A percentile compares a stretch with the other conserved stretches of the same genome.
These are phyloP conservation scores for Rutstroemia sp. DNA, from an alignment of 2,329 filamentous ascomycete genomes.

Conservation along the genomic window DNA sequence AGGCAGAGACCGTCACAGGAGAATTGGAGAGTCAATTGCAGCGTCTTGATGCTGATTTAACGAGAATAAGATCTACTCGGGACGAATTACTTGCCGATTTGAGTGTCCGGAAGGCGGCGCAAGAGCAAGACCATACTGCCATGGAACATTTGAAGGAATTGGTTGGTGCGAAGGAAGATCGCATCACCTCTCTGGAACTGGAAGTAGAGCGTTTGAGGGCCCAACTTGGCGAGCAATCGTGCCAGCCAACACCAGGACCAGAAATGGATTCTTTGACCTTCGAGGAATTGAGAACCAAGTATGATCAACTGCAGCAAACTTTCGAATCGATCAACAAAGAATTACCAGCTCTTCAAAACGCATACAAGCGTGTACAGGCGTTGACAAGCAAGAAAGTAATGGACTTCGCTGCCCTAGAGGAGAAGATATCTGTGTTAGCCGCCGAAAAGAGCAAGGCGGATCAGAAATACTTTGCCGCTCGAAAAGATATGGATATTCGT, in stretches of 20 bases:
- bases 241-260: constrained; percentile 33
- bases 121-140: constrained; percentile 68
- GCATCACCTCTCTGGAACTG: constrained; percentile 74
- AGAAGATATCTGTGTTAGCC: constrained; percentile 63
- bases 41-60: constrained; percentile 74
- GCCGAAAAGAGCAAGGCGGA: constrained; percentile 95
- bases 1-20: constrained; percentile 62
- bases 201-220: constrained; percentile 67
- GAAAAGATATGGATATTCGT: constrained; percentile 85
- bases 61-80: constrained; percentile 72
- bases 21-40: constrained; percentile 80
- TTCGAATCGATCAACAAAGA: constrained; percentile 82
- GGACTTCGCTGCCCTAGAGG: constrained; percentile 69
- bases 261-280: constrained; percentile 52
- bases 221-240: constrained; percentile 41
- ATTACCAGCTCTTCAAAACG: constrained; percentile 79
- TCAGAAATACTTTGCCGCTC: constrained; percentile 94
- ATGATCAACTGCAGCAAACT: constrained; percentile 68
- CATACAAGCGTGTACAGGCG: constrained; percentile 82
- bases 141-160: constrained; percentile 73
- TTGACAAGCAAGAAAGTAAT: constrained; percentile 81
- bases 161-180: constrained; percentile 67
- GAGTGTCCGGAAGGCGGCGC: constrained; percentile 67
- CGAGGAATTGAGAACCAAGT: constrained; percentile 68
- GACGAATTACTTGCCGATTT: constrained; percentile 84